These are phyloP conservation scores for Russula abietina DNA, from an alignment of 768 basidiomycete genomes.

Conservation along the genomic window DNA sequence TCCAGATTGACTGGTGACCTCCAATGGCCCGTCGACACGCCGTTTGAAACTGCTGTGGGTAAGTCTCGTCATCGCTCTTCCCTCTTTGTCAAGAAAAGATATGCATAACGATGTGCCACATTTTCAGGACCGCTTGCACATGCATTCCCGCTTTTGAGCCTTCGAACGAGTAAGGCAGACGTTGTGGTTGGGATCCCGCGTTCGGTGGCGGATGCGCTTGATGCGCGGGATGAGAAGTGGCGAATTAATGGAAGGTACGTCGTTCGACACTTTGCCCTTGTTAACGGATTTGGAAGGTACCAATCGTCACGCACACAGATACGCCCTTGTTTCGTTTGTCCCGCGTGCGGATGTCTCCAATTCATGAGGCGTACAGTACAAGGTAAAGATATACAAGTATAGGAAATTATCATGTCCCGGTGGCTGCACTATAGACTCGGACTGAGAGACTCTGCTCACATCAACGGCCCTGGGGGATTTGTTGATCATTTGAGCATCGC, in stretches of 20 bases:
- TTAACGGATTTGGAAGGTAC: background rate
- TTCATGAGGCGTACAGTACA: background rate
- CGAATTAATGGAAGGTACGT: conserved; percentile 70
- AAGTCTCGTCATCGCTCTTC: conserved; percentile 18
- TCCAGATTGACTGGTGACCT: conserved; percentile 84
- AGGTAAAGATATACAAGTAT: too few species aligned
- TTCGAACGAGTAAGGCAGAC: conserved; percentile 94
- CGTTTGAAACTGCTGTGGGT: conserved; percentile 72
- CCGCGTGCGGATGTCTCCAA: background rate
- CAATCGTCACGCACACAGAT: conserved; percentile 1
- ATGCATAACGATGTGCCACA: background rate
- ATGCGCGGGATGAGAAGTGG: conserved; percentile 65
- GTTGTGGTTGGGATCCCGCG: conserved; percentile 78
- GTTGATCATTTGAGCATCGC: too few species aligned
- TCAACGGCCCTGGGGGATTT: too few species aligned
- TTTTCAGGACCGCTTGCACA: conserved; percentile 66
- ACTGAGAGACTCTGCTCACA: too few species aligned
- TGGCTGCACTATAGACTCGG: too few species aligned
- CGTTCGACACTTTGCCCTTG: conserved; percentile 24
- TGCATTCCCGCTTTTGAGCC: conserved; percentile 71
- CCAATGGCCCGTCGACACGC: conserved; percentile 75
- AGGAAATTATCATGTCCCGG: too few species aligned
- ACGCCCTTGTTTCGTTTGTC: conserved; percentile 18
- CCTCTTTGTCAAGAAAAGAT: background rate
- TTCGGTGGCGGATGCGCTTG: conserved; percentile 62